Base-by-base conservation (phyloP, 2,329 filamentous ascomycete genomes). In the Alternaria arbusti region DNA sequence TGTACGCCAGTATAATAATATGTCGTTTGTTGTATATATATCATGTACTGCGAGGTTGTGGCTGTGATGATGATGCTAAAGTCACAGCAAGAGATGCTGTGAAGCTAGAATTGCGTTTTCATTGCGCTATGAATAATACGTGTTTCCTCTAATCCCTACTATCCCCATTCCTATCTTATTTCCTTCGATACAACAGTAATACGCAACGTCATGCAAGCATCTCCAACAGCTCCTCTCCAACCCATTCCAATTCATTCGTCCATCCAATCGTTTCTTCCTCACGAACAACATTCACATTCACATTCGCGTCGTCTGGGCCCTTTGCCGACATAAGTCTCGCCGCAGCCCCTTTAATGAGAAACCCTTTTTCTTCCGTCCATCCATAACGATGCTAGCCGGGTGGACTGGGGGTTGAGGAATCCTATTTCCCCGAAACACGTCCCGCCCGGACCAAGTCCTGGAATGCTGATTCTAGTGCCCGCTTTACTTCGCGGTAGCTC, bases 401-500 rank as follows among this genome's bases (percentile, higher is more conserved):
- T 30, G 66, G 59, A 61, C 60, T 65, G 32, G 58, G 64, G 40
- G 56, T 36, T n/a, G 62, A 46, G 20, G 52, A 67, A 54, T 64
- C 54, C 73, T 77, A 77, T 58, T 74, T 76, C 59, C 72, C 73
- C 54, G 69, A 66, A n/a, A 62, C 63, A 4, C 77, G 69, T 54
- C 74, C 78, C 17, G 77, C 78, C 55, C 78, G 66, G 11, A 80
- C 56, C 59, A 90, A 76, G 58, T 89, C 88, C 74, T 86, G 84
- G 77, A 89, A 90, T 10, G 87, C 86, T 32, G 83, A 84, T 70
- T 90, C 88, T 32, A 90, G 77, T 4, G 84, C 87, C 61, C 88
- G 83, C 81, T 90, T 96, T 65, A 99, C 81, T 79, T 98, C 96
- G 79, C 93, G 92, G 79, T 96, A 99, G 69, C 89, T 95, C 64